These are phyloP conservation scores for Serendipita sp. DNA, from an alignment of 768 basidiomycete species.

Conservation along the genomic window DNA sequence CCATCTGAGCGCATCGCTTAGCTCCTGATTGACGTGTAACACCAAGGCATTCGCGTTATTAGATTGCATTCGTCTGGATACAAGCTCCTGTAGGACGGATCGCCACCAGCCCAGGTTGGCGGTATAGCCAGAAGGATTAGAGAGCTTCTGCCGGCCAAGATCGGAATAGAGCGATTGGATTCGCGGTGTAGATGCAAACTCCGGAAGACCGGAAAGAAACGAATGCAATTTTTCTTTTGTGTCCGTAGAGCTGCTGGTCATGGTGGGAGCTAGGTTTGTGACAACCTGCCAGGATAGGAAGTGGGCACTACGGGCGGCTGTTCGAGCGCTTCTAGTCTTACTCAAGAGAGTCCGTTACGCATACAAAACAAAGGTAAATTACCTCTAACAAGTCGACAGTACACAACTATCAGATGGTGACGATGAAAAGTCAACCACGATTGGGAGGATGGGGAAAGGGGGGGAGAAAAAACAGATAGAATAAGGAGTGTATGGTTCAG, in stretches of 20 bases:
- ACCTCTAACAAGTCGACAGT: neutral
- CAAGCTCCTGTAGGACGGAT: slow-evolving; percentile 41
- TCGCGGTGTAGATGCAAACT: slow-evolving; percentile 17
- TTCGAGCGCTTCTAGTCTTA: too few species aligned
- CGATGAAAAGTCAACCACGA: neutral
- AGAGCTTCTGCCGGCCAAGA: slow-evolving; percentile 63
- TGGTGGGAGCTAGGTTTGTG: neutral
- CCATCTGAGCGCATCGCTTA: slow-evolving; percentile 45
- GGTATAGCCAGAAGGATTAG: slow-evolving; percentile 68
- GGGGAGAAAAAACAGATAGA: too few species aligned
- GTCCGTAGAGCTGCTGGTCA: neutral
- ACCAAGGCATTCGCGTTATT: slow-evolving; percentile 35
- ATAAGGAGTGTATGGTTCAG: neutral
- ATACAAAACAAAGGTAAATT: neutral
- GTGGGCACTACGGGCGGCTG: too few species aligned
- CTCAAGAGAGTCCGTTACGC: too few species aligned
- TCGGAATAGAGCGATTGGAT: slow-evolving; percentile 63
- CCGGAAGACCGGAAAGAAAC: slow-evolving; percentile 9
- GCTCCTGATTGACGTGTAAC: slow-evolving; percentile 34
- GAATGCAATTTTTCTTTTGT: neutral
- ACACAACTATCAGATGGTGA: neutral
- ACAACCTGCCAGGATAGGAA: too few species aligned
- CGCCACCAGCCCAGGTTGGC: slow-evolving; percentile 86
- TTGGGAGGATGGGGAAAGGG: neutral
- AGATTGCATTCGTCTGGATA: slow-evolving; percentile 40